Conservation (phyloP, 495 filamentous ascomycete species). For the Aspergillus avenaceus region DNA sequence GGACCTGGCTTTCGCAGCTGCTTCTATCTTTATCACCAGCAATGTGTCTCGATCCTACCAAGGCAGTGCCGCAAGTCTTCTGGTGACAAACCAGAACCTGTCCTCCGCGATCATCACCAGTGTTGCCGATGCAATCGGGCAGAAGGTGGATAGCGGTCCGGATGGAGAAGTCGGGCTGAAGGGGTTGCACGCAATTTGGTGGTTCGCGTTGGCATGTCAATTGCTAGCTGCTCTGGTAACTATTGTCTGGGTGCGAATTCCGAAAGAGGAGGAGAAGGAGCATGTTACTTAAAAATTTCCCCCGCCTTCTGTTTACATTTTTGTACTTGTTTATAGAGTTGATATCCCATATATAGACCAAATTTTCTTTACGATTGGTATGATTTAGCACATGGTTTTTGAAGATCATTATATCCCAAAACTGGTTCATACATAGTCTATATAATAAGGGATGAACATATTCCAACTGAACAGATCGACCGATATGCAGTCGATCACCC, state of each 20-base stretch:
- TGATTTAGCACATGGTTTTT: too few species aligned
- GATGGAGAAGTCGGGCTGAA: conserved; percentile 37
- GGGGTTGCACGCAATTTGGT: conserved; percentile 45
- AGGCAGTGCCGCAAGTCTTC: conserved; percentile 29
- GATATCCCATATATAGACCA: too few species aligned
- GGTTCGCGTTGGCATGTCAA: conserved; percentile 39
- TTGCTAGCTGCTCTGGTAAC: conserved; percentile 39
- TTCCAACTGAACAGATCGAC: too few species aligned
- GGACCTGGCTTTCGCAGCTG: conserved; percentile 30
- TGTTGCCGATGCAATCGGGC: conserved; percentile 42
- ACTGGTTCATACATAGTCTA: too few species aligned
- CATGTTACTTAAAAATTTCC: conserved; percentile 30
- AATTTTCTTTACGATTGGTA: too few species aligned
- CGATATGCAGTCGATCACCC: too few species aligned
- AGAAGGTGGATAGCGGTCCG: conserved; percentile 29
- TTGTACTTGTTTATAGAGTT: background rate
- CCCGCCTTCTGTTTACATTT: background rate
- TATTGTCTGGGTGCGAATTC: conserved; percentile 37
- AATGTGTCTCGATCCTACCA: conserved; percentile 32
- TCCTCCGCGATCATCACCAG: conserved; percentile 41
- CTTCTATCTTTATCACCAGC: conserved; percentile 32
- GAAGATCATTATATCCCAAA: too few species aligned
- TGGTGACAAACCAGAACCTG: conserved; percentile 33
- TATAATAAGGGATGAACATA: too few species aligned
- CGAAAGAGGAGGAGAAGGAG: conserved; percentile 48